Evolutionary conservation across 768 basidiomycete genomes (phyloP).

Genomic region (Crepidotus variabilis): DNA sequence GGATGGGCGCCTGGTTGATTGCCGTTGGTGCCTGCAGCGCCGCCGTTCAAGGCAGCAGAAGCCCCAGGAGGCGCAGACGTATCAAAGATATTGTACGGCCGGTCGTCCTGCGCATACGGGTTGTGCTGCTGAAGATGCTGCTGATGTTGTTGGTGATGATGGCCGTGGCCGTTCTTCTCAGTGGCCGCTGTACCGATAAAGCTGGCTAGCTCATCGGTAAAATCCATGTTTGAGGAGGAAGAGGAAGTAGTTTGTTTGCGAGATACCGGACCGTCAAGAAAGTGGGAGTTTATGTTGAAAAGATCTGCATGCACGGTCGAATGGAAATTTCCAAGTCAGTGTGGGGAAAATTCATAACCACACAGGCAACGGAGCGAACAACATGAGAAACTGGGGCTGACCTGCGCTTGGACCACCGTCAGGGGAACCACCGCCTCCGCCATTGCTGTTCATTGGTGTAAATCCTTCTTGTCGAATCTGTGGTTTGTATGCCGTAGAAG

Average conservation of each 20-base stretch:
- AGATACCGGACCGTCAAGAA: background rate
- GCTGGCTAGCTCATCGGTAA: conserved; percentile 64
- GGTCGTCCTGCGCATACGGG: conserved; percentile 19
- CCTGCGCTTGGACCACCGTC: background rate
- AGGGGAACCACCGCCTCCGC: background rate
- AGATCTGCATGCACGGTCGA: too few relatives aligned
- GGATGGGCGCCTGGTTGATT: background rate
- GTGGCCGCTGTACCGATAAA: conserved; percentile 39
- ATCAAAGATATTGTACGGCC: conserved; percentile 32
- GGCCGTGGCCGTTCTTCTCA: conserved; percentile 6
- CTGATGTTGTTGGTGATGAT: conserved; percentile 13
- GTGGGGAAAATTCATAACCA: background rate
- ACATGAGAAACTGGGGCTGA: background rate
- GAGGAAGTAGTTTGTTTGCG: background rate
- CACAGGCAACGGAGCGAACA: background rate
- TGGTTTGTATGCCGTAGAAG: background rate
- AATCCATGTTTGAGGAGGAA: conserved; percentile 32
- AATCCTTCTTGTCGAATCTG: background rate
- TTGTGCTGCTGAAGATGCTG: conserved; percentile 17
- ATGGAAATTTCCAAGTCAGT: background rate
- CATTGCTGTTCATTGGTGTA: background rate
- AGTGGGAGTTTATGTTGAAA: background rate
- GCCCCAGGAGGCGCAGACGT: conserved; percentile 18
- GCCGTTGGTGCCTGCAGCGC: background rate
- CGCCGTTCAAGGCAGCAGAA: background rate